Evolutionary conservation across 345 rosid genomes (phyloP), one percentile per base, ranked within the genome.

Genomic region (Hibiscus trionum): DNA sequence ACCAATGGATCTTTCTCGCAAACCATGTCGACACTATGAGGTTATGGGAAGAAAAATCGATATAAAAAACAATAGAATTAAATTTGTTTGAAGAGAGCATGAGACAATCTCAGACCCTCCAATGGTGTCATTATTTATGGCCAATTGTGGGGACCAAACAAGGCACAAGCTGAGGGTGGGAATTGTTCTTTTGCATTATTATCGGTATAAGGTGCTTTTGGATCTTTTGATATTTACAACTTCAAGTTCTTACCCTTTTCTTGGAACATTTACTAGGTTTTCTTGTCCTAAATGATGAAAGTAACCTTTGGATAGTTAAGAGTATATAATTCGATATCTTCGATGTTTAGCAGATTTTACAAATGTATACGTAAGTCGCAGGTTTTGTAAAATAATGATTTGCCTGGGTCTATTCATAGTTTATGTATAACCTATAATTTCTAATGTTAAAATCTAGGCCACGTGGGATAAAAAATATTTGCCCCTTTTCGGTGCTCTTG

Each of bases 1-100:
- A 93, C 87, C 77, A 93, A 79, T 16, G 72, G 76, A 47, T 91
- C 88, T 53, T 87, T 84, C 73, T 84, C 81, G 88, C 85, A 87
- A 77, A 81, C 93, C 98, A 93, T 93, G 92, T 87, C 88, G 90
- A 89, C 89, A 86, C 90, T 79, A 77, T 84, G 90, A 79, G 76
- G 70, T 26, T 70, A 70, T 70, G 52, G 44, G 21, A 61, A 15
- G 61, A 57, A 61, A 61, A 61, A 0, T 3, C 21, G 2, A 1
- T 8, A 49, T 1, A 16, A 49, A 37, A 49, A 35, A 7, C 7
- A 17, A 37, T 37, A 57, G 29, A 24, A 57, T 21, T 21, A 21
- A 29, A 31, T 37, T 29, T 24, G 61, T 44, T 19, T 15, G 53
- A 8, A 59, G 35, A 59, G 35, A 62, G 71, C 35, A 44, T 4